Evolutionary conservation across 306 rosid species (phyloP).

Genomic region (Urtica urens): DNA sequence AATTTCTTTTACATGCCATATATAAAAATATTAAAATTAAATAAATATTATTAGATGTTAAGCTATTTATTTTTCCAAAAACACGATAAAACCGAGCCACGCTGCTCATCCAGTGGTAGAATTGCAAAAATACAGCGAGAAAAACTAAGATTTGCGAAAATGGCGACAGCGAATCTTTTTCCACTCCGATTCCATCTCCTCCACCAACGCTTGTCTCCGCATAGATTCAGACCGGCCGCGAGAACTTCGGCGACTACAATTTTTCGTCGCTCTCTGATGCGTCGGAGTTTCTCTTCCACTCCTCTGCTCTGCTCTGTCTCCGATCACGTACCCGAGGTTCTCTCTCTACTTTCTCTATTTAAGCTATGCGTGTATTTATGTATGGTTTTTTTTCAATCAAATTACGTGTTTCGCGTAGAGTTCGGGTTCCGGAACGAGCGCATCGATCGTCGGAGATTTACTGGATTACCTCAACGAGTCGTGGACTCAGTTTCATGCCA

Average conservation of each 20-base stretch:
- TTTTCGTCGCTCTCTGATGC: constrained; percentile 10
- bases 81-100: too few relatives aligned
- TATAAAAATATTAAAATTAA: too few relatives aligned
- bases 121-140: neutral
- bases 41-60: too few relatives aligned
- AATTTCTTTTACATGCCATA: too few relatives aligned
- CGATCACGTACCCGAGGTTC: constrained; percentile 26
- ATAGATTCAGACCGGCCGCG: constrained; percentile 20
- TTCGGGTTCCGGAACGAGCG: constrained; percentile 27
- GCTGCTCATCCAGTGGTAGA: too few relatives aligned
- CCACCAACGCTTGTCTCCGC: constrained; percentile 20
- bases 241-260: constrained; percentile 10
- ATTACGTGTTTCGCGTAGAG: constrained; percentile 15
- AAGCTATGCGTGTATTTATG: neutral
- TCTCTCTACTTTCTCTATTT: neutral
- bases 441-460: constrained; percentile 58
- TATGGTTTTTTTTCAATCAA: neutral
- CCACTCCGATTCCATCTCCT: constrained; percentile 27
- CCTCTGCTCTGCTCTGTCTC: constrained; percentile 42
- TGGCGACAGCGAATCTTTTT: constrained; percentile 42
- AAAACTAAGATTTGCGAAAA: neutral
- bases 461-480: constrained; percentile 83
- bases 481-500: constrained; percentile 96
- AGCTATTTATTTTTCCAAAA: too few relatives aligned
- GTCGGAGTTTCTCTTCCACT: constrained; percentile 22